Conservation (phyloP, 1,139 yeast genomes). For the Saccharomycopsis phalli region DNA sequence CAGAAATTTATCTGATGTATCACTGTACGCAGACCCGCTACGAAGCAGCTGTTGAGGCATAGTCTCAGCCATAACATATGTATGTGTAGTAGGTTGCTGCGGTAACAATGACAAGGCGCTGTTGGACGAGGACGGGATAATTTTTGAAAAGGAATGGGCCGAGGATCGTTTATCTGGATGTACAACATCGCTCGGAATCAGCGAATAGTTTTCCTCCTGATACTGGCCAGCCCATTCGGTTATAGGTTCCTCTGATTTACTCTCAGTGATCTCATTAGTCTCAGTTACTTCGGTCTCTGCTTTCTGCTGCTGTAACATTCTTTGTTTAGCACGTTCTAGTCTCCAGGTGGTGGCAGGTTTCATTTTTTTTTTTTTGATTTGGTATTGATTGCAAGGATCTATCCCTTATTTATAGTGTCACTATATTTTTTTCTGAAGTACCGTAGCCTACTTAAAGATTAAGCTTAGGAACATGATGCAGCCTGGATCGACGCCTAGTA, state of each 20-base stretch:
- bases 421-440: background rate
- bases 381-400: too few relatives aligned
- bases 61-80: background rate
- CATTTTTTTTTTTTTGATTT: constrained; percentile 8
- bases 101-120: too few relatives aligned
- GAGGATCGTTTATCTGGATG: constrained; percentile 27
- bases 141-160: constrained; percentile 23
- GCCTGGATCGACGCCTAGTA: too few relatives aligned
- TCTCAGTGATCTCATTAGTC: too few relatives aligned
- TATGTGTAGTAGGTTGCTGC: background rate
- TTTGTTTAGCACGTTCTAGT: constrained; percentile 17
- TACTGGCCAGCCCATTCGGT: background rate
- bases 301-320: constrained; percentile 10
- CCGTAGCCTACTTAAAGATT: too few relatives aligned
- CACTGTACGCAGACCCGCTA: constrained; percentile 15
- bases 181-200: background rate
- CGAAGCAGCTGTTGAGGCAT: background rate
- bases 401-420: too few relatives aligned
- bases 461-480: too few relatives aligned
- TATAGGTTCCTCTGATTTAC: background rate
- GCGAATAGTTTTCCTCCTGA: background rate
- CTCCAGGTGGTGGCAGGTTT: constrained; percentile 20
- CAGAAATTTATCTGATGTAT: constrained; percentile 15
- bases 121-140: constrained; percentile 6
- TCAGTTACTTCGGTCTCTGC: background rate